phyloP scores from a whole-genome alignment of 2,329 filamentous ascomycete species.

The Alternaria dauci region DNA sequence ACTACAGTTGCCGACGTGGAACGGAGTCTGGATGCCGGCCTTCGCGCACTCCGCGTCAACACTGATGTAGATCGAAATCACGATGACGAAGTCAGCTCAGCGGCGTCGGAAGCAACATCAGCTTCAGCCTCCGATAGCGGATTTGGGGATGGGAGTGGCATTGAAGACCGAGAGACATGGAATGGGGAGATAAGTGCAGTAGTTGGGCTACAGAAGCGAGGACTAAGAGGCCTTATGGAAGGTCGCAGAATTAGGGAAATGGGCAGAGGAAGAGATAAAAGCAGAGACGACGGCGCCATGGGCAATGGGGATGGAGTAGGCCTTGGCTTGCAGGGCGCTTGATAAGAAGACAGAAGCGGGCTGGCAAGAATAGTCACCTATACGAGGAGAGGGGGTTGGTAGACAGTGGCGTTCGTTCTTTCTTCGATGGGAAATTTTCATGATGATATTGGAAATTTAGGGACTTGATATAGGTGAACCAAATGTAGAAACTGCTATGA shows the following conservation, averaged over 20 bases:
- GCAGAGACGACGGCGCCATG: slow-evolving; percentile 37
- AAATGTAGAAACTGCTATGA: slow-evolving; percentile 2
- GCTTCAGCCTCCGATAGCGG: slow-evolving; percentile 45
- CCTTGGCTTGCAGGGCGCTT: slow-evolving; percentile 37
- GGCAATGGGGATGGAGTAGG: slow-evolving; percentile 39
- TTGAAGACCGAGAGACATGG: slow-evolving; percentile 73
- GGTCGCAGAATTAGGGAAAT: slow-evolving; percentile 84
- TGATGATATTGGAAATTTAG: slow-evolving; percentile 5
- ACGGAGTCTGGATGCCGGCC: slow-evolving; percentile 44
- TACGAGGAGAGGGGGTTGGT: slow-evolving; percentile 21
- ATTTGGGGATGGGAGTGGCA: slow-evolving; percentile 46
- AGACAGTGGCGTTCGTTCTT: slow-evolving; percentile 4
- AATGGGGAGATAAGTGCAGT: slow-evolving; percentile 82
- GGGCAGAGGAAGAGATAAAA: slow-evolving; percentile 53
- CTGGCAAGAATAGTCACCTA: slow-evolving; percentile 12
- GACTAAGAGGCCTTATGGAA: slow-evolving; percentile 92
- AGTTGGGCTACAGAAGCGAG: slow-evolving; percentile 93
- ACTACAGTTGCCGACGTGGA: slow-evolving; percentile 23
- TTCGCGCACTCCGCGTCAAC: slow-evolving; percentile 58
- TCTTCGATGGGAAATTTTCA: slow-evolving; percentile 3
- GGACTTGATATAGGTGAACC: background rate
- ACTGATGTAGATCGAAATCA: slow-evolving; percentile 54
- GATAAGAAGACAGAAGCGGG: slow-evolving; percentile 2
- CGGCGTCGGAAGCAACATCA: slow-evolving; percentile 40
- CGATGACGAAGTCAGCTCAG: slow-evolving; percentile 50